Evolutionary conservation across 148 eudicot genomes (phyloP).

Genomic region (Simmondsia chinensis): DNA sequence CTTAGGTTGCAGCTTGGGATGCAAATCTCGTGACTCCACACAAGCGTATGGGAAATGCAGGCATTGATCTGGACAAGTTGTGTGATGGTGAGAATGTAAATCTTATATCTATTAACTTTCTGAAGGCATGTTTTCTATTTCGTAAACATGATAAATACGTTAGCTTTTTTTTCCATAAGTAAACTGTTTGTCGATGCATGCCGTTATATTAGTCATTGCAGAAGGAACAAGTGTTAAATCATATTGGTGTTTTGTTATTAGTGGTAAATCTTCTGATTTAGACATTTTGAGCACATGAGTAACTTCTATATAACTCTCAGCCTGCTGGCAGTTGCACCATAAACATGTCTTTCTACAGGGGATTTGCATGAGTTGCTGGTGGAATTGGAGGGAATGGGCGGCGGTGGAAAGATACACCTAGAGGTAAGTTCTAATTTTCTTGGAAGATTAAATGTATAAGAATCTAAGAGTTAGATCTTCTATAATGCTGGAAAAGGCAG

Average conservation of each 20-base stretch:
- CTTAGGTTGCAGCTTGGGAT: conserved; percentile 99
- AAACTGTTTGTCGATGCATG: no score
- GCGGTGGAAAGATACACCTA: conserved; percentile 87
- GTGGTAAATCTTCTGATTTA: background rate
- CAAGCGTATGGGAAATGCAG: conserved; percentile 94
- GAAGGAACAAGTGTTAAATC: no score
- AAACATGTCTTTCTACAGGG: conserved; percentile 36
- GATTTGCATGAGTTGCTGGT: conserved; percentile 66
- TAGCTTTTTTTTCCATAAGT: no score
- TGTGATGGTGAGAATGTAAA: conserved; percentile 68
- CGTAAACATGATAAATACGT: no score
- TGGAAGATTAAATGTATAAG: conserved; percentile 3
- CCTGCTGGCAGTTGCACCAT: no score
- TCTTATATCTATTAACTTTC: background rate
- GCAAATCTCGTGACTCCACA: conserved; percentile 96
- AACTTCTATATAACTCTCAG: no score
- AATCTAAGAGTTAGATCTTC: no score
- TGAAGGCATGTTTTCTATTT: no score
- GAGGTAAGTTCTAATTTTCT: conserved; percentile 51
- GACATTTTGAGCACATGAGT: no score
- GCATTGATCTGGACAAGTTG: conserved; percentile 41
- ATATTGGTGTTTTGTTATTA: no score
- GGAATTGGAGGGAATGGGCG: conserved; percentile 99
- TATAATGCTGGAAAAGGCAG: no score
- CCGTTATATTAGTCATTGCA: no score